Base-by-base conservation (phyloP, 2,329 filamentous ascomycete species). In the Aspergillus ustus region DNA sequence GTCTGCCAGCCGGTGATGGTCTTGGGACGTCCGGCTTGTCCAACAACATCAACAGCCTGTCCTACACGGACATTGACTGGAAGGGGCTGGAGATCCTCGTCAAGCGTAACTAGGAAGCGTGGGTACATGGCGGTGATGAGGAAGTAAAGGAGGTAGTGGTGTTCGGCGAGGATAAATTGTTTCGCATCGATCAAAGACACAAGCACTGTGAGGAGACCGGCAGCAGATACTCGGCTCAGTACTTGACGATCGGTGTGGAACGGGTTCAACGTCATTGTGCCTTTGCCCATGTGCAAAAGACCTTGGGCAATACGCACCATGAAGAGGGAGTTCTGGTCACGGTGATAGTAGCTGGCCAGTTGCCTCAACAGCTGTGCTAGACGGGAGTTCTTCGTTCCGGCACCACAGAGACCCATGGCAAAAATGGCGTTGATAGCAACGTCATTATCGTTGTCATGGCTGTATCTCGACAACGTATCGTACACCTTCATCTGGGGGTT, bases 401-500 rank as follows among this genome's bases (percentile, higher is more conserved):
- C 95, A 71, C 95, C 95, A 43, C 97, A 85, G 62, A 99, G 89
- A 79, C 95, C 95, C 95, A 99, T 99, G 69, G 95, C 93, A 73
- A 99, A 99, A 75, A 99, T 99, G 72, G 95, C 93, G 75, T 98
- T 99, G 78, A 99, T 91, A 44, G 95, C 95, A 51, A 99, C 95
- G 72, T 99, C 95, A 65, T 94, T 96, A 80, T 99, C 95, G 69
- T 95, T 99, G 82, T 99, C 95, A 85, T 99, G 95, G 66, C 91
- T 96, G 85, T 99, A 99, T 73, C 95, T 86, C 55, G 95, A 99
- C 11, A 99, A 84, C 0, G 95, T 99, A 77, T 99, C 95, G 82
- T 99, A 99, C 52, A 99, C 91, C 84, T 98, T 99, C 94, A 99
- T 99, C 77, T 99, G 96, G 11, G 95, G 95, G 81, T 99, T 99